phyloP scores from a whole-genome alignment of 768 basidiomycete species.

The Gautieria morchelliformis region DNA sequence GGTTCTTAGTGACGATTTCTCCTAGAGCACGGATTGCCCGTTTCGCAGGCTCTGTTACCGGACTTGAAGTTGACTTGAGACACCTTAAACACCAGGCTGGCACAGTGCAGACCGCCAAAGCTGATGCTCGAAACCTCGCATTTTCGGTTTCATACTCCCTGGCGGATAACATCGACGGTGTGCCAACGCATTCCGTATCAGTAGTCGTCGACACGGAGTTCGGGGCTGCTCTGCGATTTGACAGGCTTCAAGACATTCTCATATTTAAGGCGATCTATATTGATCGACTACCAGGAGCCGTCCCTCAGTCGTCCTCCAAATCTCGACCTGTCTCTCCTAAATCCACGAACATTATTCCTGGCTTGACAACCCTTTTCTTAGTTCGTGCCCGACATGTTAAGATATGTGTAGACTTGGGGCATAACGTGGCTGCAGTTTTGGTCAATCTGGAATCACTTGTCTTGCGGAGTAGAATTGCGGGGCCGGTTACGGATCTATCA shows the following conservation, averaged over 20 bases:
- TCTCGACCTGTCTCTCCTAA: not conserved
- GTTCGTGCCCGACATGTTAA: constrained; percentile 65
- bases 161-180: constrained; percentile 27
- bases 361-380: constrained; percentile 53
- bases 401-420: constrained; percentile 75
- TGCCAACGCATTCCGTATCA: constrained; percentile 48
- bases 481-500: constrained; percentile 51
- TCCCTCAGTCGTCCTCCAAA: constrained; percentile 1
- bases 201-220: constrained; percentile 81
- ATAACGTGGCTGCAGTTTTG: constrained; percentile 66
- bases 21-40: constrained; percentile 64
- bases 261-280: constrained; percentile 96
- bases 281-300: constrained; percentile 58
- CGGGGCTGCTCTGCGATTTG: constrained; percentile 68
- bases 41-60: constrained; percentile 73
- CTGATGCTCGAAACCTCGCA: constrained; percentile 73
- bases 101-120: constrained; percentile 67
- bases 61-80: constrained; percentile 69
- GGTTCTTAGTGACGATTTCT: constrained; percentile 71
- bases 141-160: constrained; percentile 69
- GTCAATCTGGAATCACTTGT: constrained; percentile 56
- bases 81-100: constrained; percentile 38
- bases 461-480: constrained; percentile 58
- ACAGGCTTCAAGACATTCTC: constrained; percentile 82
- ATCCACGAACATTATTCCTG: constrained; percentile 21